Conservation (phyloP, 768 basidiomycete species). For the Strobilomyces dryophilus region DNA sequence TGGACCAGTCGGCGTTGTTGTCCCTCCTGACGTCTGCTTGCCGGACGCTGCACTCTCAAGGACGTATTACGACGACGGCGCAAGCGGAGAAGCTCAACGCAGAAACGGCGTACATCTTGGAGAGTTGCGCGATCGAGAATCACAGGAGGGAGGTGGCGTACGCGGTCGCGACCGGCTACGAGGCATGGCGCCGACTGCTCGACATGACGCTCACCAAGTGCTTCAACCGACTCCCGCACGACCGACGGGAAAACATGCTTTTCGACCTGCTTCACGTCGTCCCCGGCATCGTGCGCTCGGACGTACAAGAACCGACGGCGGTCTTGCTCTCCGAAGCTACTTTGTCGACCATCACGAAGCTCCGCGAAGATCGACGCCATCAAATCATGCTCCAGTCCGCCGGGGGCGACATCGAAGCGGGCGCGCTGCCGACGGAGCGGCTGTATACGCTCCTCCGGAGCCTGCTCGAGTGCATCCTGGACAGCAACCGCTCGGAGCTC, state of each 20-base stretch:
- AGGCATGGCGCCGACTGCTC: slow-evolving; percentile 81
- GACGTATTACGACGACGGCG: slow-evolving; percentile 54
- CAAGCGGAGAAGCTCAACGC: slow-evolving; percentile 62
- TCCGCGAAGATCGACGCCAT: slow-evolving; percentile 78
- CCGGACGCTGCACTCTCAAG: slow-evolving; percentile 61
- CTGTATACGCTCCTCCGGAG: slow-evolving; percentile 69
- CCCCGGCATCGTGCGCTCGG: slow-evolving; percentile 63
- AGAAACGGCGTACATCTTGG: slow-evolving; percentile 74
- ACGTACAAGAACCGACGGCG: slow-evolving; percentile 66
- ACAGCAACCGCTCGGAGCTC: slow-evolving; percentile 75
- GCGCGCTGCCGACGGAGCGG: slow-evolving; percentile 75
- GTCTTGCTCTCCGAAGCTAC: slow-evolving; percentile 82
- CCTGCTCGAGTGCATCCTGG: slow-evolving; percentile 69
- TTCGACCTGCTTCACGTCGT: slow-evolving; percentile 87
- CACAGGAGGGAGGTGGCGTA: slow-evolving; percentile 76
- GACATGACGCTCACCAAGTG: slow-evolving; percentile 86
- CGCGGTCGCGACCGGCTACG: slow-evolving; percentile 66
- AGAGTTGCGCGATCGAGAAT: slow-evolving; percentile 85
- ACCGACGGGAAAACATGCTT: slow-evolving; percentile 81
- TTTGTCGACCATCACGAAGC: slow-evolving; percentile 77
- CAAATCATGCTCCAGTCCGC: slow-evolving; percentile 65
- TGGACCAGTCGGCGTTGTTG: slow-evolving; percentile 71
- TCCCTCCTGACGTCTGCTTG: slow-evolving; percentile 60
- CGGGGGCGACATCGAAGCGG: slow-evolving; percentile 57
- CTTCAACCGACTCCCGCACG: slow-evolving; percentile 76